Evolutionary conservation across 2,329 filamentous ascomycete genomes (phyloP), one percentile per base, ranked within the genome.

Genomic region (Talaromyces albobiverticillius): DNA sequence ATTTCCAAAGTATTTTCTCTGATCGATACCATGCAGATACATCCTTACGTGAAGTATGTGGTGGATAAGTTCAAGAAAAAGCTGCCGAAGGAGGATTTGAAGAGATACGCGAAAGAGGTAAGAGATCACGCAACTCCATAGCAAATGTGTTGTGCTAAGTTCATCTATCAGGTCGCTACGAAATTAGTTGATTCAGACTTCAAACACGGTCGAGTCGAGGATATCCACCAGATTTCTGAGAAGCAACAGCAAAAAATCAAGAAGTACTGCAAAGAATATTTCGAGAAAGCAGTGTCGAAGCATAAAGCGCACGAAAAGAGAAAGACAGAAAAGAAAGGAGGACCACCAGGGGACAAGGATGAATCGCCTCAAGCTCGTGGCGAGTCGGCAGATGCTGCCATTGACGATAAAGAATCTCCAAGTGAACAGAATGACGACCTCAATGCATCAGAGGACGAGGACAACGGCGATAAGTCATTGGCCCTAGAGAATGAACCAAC

Each of bases 181-280:
- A 95, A 93, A 71, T 82, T 97, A 13, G 92, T 96, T 18, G 84
- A 89, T 16, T 94, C 90, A 0, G 93, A 97, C 69, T 96, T 89
- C 75, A 95, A 95, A 70, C 88, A 93, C 65, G 84, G 85, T 46
- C 86, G 90, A n/a, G 91, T 96, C 9, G 81, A 84, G 43, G 87
- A 96, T 64, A 93, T 91, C 0, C 89, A 84, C 22, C 83, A 82
- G 46, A 86, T 96, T 60, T 82, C 81, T 25, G 82, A 88, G 32
- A 92, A 90, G 67, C 89, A 94, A 64, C 82, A 87, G 62, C 87
- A 86, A 67, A 90, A 91, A 59, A 83, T 96, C 56, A 95, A 90
- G 73, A 86, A 83, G 54, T 90, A 88, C 66, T 90, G 92, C 55
- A 87, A 88, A 59, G 86, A 91, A 48, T 97, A 87, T 70, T 87